phyloP scores from a whole-genome alignment of 1,139 yeast species.

The Sugiyamaella japonica region DNA sequence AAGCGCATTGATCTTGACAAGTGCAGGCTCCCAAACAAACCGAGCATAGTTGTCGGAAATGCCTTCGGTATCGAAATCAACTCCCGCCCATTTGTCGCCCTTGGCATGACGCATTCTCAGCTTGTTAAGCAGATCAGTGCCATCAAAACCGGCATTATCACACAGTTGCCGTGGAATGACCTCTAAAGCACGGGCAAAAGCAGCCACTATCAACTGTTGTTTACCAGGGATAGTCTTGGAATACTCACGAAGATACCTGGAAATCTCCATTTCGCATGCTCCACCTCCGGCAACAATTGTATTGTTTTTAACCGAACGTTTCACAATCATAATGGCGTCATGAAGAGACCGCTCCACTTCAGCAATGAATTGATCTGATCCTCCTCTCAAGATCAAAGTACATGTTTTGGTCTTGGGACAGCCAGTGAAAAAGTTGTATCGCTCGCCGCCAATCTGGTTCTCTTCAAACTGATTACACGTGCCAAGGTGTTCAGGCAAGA shows the following conservation, averaged over 20 bases:
- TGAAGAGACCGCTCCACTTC: slow-evolving; percentile 97
- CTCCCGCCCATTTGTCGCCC: slow-evolving; percentile 89
- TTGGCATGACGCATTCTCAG: slow-evolving; percentile 92
- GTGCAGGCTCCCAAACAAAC: slow-evolving; percentile 97
- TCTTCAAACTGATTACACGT: slow-evolving; percentile 87
- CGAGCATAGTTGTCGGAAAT: slow-evolving; percentile 82
- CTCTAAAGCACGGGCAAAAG: slow-evolving; percentile 93
- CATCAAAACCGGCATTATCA: slow-evolving; percentile 97
- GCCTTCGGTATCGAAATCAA: slow-evolving; percentile 79
- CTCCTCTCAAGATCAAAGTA: slow-evolving; percentile 91
- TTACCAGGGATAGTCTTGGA: slow-evolving; percentile 91
- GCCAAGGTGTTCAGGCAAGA: slow-evolving; percentile 71
- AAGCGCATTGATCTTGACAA: slow-evolving; percentile 91
- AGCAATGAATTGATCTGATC: slow-evolving; percentile 97
- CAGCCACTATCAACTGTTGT: slow-evolving; percentile 87
- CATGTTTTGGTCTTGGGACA: slow-evolving; percentile 93
- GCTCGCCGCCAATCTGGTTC: slow-evolving; percentile 90
- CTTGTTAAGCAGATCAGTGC: slow-evolving; percentile 85
- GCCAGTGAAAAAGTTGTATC: slow-evolving; percentile 89
- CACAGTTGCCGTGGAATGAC: slow-evolving; percentile 96
- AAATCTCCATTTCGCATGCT: slow-evolving; percentile 96
- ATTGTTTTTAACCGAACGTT: slow-evolving; percentile 86
- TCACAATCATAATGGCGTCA: slow-evolving; percentile 98
- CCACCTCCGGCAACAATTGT: slow-evolving; percentile 98
- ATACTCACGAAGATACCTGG: slow-evolving; percentile 82